Percentiles rank a stretch among this genome's conserved stretches.
These are phyloP conservation scores for Curvularia hawaiiensis DNA, from an alignment of 2,329 filamentous ascomycete species.

Conservation along the genomic window DNA sequence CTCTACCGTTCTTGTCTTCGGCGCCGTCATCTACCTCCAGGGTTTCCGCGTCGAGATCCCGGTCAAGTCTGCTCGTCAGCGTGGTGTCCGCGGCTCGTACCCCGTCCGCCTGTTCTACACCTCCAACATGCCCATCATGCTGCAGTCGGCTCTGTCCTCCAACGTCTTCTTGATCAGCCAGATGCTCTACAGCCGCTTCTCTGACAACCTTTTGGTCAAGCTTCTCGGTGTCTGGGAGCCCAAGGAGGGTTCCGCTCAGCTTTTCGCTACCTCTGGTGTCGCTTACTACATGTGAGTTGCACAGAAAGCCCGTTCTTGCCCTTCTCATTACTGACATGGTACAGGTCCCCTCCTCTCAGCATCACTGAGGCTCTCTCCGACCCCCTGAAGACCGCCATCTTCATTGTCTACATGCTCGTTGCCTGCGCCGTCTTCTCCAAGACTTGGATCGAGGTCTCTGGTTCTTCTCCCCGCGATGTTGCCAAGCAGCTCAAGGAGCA, in stretches of 20 bases:
- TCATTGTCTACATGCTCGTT: constrained; percentile 96
- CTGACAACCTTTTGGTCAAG: constrained; percentile 96
- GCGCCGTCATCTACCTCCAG: constrained; percentile 97
- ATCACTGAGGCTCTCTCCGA: constrained; percentile 96
- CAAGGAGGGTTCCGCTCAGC: constrained; percentile 92
- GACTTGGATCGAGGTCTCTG: constrained; percentile 99
- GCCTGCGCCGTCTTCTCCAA: constrained; percentile 99
- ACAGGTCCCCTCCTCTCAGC: constrained; percentile 84
- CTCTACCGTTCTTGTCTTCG: constrained; percentile 90
- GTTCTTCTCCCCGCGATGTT: constrained; percentile 95
- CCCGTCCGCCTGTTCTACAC: constrained; percentile 99
- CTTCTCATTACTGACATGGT: constrained; percentile 18
- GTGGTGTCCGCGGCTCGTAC: constrained; percentile 97
- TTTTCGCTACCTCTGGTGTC: constrained; percentile 89
- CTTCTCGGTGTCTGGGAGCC: constrained; percentile 99
- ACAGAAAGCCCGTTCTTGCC: background rate
- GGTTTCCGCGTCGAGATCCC: constrained; percentile 99
- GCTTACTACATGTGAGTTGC: constrained; percentile 87
- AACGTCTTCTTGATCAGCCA: constrained; percentile 99
- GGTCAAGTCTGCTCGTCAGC: constrained; percentile 98
- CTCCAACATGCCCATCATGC: constrained; percentile 99
- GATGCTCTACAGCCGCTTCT: constrained; percentile 99
- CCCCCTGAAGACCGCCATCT: constrained; percentile 93
- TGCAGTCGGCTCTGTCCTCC: constrained; percentile 97
- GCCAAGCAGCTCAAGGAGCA: constrained; percentile 99